Percentiles rank a stretch among this genome's conserved stretches.
Evolutionary conservation across 495 filamentous ascomycete genomes (phyloP).

Genomic region (Terfezia claveryi): DNA sequence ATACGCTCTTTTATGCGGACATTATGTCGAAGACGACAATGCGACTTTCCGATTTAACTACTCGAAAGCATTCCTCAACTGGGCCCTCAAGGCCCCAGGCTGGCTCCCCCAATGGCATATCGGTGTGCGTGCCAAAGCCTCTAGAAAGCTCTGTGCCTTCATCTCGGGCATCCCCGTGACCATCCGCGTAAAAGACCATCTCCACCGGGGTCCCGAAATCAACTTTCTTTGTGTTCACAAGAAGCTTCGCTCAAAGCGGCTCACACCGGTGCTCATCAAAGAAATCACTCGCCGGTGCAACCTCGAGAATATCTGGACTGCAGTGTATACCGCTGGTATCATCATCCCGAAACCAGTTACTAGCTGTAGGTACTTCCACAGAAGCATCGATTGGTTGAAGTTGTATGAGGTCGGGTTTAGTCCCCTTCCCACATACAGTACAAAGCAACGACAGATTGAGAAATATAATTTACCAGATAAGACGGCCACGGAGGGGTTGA

Average conservation of each 20-base stretch:
- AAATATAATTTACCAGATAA: constrained; percentile 55
- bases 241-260: constrained; percentile 78
- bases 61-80: constrained; percentile 66
- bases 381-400: constrained; percentile 83
- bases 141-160: constrained; percentile 71
- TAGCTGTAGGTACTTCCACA: constrained; percentile 87
- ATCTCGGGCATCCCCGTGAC: constrained; percentile 77
- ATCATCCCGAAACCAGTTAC: constrained; percentile 74
- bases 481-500: constrained; percentile 48
- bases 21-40: constrained; percentile 92
- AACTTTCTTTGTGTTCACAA: constrained; percentile 98
- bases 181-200: constrained; percentile 54
- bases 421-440: constrained; percentile 55
- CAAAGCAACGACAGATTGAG: constrained; percentile 53
- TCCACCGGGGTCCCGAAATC: constrained; percentile 64
- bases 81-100: constrained; percentile 87
- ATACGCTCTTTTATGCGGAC: constrained; percentile 66
- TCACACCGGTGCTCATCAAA: constrained; percentile 84
- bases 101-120: constrained; percentile 93
- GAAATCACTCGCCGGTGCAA: constrained; percentile 88
- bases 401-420: constrained; percentile 84
- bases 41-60: constrained; percentile 97
- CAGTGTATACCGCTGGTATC: constrained; percentile 82
- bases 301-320: constrained; percentile 62
- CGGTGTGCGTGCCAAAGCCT: constrained; percentile 59